A percentile compares a stretch with the other conserved stretches of the same genome.
phyloP scores from a whole-genome alignment of 2,329 filamentous ascomycete species.

The Fusarium incarnatum region DNA sequence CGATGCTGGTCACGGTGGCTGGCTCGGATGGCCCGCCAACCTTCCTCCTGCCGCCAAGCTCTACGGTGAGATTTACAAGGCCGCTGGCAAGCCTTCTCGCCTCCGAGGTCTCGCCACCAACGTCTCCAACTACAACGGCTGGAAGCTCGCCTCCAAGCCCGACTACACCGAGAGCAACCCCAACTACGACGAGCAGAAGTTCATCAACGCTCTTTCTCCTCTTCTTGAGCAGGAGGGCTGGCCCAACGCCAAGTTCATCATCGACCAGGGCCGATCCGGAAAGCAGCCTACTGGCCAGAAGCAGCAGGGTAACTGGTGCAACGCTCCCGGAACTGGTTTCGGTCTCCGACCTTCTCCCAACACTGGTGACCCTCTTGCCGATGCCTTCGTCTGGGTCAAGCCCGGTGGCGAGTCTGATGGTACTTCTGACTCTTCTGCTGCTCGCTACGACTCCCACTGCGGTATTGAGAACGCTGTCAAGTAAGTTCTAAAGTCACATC shows the following conservation, averaged over 20 bases:
- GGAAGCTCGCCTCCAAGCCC: slow-evolving; percentile 56
- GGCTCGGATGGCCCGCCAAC: slow-evolving; percentile 69
- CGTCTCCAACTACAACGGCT: slow-evolving; percentile 69
- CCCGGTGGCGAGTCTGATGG: slow-evolving; percentile 70
- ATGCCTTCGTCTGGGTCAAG: slow-evolving; percentile 79
- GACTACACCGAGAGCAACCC: slow-evolving; percentile 61
- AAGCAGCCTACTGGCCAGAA: slow-evolving; percentile 71
- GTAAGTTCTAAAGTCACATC: slow-evolving; percentile 8
- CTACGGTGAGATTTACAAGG: slow-evolving; percentile 61
- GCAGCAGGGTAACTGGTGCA: slow-evolving; percentile 76
- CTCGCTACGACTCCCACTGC: slow-evolving; percentile 57
- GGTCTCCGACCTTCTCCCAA: slow-evolving; percentile 72
- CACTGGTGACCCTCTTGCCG: slow-evolving; percentile 68
- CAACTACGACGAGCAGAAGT: slow-evolving; percentile 67
- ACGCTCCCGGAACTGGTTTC: slow-evolving; percentile 71
- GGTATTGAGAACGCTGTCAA: slow-evolving; percentile 63
- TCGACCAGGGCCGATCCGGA: slow-evolving; percentile 64
- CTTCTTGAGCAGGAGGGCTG: slow-evolving; percentile 64
- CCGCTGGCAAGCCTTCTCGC: slow-evolving; percentile 60
- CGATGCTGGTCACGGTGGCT: slow-evolving; percentile 68
- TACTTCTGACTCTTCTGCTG: slow-evolving; percentile 60
- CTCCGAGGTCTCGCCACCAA: slow-evolving; percentile 68
- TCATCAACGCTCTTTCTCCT: slow-evolving; percentile 71
- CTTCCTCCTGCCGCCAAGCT: slow-evolving; percentile 60
- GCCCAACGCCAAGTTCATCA: slow-evolving; percentile 59